phyloP scores from a whole-genome alignment of 2,329 filamentous ascomycete species.

The Biscogniauxia mediterranea region DNA sequence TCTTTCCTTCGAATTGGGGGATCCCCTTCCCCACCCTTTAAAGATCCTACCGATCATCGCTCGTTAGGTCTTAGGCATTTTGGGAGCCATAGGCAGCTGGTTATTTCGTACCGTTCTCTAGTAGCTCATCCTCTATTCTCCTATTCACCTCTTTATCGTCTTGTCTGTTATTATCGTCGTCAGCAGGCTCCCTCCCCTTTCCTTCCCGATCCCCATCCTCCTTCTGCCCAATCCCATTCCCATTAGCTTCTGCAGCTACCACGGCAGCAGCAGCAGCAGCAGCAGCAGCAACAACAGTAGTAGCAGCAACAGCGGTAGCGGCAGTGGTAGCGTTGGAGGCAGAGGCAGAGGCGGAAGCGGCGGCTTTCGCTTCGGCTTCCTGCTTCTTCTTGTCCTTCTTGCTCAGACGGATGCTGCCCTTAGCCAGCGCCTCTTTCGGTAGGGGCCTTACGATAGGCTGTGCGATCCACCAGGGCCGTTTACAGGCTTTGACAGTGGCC shows the following conservation, averaged over 20 bases:
- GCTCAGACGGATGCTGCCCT: constrained; percentile 71
- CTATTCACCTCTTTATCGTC: neutral
- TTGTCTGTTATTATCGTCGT: neutral
- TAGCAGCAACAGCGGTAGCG: too few species aligned
- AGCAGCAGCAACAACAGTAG: too few species aligned
- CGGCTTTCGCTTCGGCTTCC: constrained; percentile 28
- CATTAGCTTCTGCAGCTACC: constrained; percentile 6
- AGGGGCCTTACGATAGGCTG: constrained; percentile 85
- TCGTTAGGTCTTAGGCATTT: constrained; percentile 16
- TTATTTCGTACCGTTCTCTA: constrained; percentile 23
- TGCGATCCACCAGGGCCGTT: constrained; percentile 84
- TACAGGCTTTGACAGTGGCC: constrained; percentile 69
- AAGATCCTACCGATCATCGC: constrained; percentile 13
- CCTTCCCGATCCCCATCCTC: neutral
- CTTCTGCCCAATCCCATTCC: neutral
- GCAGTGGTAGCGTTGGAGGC: neutral
- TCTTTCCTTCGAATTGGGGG: too few species aligned
- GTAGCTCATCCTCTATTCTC: constrained; percentile 19
- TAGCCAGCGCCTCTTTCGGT: constrained; percentile 82
- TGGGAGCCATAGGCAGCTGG: constrained; percentile 26
- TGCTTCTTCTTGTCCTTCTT: constrained; percentile 62
- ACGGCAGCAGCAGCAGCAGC: constrained; percentile 13
- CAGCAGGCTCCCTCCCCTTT: neutral
- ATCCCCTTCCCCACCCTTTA: too few species aligned
- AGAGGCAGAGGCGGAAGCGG: constrained; percentile 17